Base-by-base conservation (phyloP, 495 filamentous ascomycete species). In the Lophiostoma macrostomum region DNA sequence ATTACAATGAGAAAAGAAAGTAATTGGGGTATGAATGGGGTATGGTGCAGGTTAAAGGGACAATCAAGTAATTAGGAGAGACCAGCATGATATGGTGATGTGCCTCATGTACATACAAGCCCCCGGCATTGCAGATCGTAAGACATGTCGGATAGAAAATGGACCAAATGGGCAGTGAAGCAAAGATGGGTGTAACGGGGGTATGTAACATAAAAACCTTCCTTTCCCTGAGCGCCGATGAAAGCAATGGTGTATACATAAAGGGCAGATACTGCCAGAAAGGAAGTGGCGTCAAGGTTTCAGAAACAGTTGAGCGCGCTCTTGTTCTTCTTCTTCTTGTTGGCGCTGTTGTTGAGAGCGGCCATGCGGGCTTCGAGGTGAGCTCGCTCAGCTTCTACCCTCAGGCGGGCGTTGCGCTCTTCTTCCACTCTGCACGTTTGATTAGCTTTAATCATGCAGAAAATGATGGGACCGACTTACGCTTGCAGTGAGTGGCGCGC, bases 221-320 rank as follows among this genome's bases (percentile, higher is more conserved):
- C 13, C 29, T 22, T 32, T 44, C 39, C 38, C 28, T 36, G 14
- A 37, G 53, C 53, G 53, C 46, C 46, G 39, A 38, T 44, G 40
- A 57, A 45, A 50, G 13, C 31, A 57, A 16, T 38, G 22, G 37
- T 41, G 18, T 31, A 27, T 53, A 53, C 39, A 32, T 29, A 46
- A 43, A 38, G 28, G 12, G 23, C 16, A 50, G 30, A 2, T 19
- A 6, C 22, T 5, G 6, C 16, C 38, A 14, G 11, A 5, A 23
- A 18, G 7, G 35, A 10, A 25, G 19, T 48, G 30, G 44, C 12
- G 5, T 24, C 1, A 27, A 42, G 30, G 19, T 16, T 24, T 48
- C 86, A 98, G 73, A 98, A 98, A 76, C 93, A 98, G 73, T 95
- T 96, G 63, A 98, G 82, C 25, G 85, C 88, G 65, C 88, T 86